Evolutionary conservation across 192 early-diverging fungal genomes (phyloP), one percentile per base, ranked within the genome.

Genomic region (Coemansia sp.): DNA sequence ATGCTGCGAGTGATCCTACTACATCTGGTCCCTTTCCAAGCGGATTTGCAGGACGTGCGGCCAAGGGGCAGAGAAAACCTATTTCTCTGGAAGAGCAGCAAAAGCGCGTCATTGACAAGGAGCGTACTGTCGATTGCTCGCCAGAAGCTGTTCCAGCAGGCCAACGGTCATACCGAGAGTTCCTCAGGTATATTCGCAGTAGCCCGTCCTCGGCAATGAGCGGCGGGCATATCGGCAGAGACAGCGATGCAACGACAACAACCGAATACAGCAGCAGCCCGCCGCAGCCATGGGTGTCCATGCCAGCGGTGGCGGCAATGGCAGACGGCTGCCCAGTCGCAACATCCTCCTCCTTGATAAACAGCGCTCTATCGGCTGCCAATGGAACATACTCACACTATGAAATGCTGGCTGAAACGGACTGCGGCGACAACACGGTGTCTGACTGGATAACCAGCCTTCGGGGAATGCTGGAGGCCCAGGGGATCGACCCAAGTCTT

Each of bases 361-460:
- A n/a, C n/a, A n/a, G n/a, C n/a, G n/a, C n/a, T n/a, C n/a, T n/a
- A n/a, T n/a, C n/a, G n/a, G n/a, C n/a, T n/a, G n/a, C n/a, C n/a
- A n/a, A n/a, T n/a, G n/a, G n/a, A n/a, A n/a, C n/a, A n/a, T n/a
- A n/a, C 11, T 42, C 9, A 4, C 40, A 10, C 20, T 42, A 22
- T 42, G 23, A 17, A 20, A 9, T 26, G 44, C 27, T 13, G 14
- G 30, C 44, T 14, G 44, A 30, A 24, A 30, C 30, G 26, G 28
- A 28, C 44, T 46, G 53, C 43, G 26, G 42, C 32, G 6, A 38
- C 5, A 30, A 24, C 14, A 6, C 35, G n/a, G 59, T 61, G 7
- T 28, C 36, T 17, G 51, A 61, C 36, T 61, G 59, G 59, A 32
- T 61, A 30, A 53, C 33, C 36, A 53, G 45, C 26, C 51, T 61